Evolutionary conservation across 805 yeast genomes (phyloP), one percentile per base, ranked within the genome.

Genomic region (Isabelozyma rhagii): DNA sequence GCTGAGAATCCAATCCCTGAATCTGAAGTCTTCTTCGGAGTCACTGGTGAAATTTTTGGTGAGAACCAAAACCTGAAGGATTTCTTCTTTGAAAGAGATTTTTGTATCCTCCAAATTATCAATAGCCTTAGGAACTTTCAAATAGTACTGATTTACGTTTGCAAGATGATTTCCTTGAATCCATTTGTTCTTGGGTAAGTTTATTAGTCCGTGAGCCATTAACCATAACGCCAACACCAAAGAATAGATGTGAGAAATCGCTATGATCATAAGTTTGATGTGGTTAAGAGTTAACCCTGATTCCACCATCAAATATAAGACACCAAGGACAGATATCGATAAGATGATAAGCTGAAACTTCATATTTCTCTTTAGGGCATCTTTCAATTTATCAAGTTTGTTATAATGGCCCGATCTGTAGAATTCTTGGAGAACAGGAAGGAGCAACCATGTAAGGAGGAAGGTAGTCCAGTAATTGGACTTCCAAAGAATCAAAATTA

Each of bases 391-490:
- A 14, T 68, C 67, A 5, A 63, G 51, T 5, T 73, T 72, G 40
- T 78, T 78, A 58, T 75, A 80, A 61, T 84, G 78, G 8, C 96
- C 96, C 2, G 89, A 83, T 45, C 82, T 79, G 56, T 82, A 84
- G 71, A 79, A 89, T 56, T 84, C 85, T 62, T 89, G 94, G 25
- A 87, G 69, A 34, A 85, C 68, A 0, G 96, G 96, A 45, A 89
- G 64, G 1, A 87, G 54, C 6, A 81, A 68, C 96, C 96, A 89
- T 41, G 96, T 89, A 48, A 89, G 68, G n/a, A 75, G 60, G 58
- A 89, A 89, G 0, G 96, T 87, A 8, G 80, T 68, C 96, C 96
- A 89, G 64, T 89, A 89, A 47, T 85, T 83, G 44, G 81, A 59
- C 57, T 86, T 78, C 96, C 96, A 89, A 39, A 86, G 60, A 4